These are phyloP conservation scores for Amylostereum chailletii DNA, from an alignment of 1,284 basidiomycete genomes.

Conservation along the genomic window DNA sequence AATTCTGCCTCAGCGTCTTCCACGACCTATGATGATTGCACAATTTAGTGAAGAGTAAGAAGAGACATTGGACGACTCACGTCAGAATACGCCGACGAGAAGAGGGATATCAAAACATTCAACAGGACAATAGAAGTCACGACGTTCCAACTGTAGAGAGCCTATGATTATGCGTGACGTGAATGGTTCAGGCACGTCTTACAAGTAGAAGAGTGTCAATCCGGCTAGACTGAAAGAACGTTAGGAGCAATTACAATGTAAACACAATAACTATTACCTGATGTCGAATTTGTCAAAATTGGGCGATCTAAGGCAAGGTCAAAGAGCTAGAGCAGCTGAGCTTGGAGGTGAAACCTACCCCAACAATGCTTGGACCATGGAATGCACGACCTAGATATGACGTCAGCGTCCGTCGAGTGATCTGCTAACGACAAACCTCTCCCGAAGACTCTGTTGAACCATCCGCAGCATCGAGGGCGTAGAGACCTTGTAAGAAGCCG, in stretches of 20 bases:
- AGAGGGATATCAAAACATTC: slow-evolving; percentile 93
- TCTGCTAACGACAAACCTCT: slow-evolving; percentile 25
- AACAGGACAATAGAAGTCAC: slow-evolving; percentile 82
- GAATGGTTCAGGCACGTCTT: slow-evolving; percentile 17
- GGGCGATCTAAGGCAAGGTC: slow-evolving; percentile 46
- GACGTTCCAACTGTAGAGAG: slow-evolving; percentile 66
- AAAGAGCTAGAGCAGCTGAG: not conserved
- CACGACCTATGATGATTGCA: slow-evolving; percentile 31
- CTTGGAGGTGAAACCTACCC: slow-evolving; percentile 40
- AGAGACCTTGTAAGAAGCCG: slow-evolving; percentile 82
- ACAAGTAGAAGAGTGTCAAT: slow-evolving; percentile 77
- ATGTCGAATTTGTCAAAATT: slow-evolving; percentile 64
- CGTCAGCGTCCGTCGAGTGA: not conserved
- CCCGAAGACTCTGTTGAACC: slow-evolving; percentile 54
- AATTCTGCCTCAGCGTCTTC: slow-evolving; percentile 71
- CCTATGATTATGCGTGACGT: not conserved
- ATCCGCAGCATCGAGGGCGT: slow-evolving; percentile 87
- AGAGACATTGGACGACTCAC: slow-evolving; percentile 37
- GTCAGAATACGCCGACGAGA: slow-evolving; percentile 84
- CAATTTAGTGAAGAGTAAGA: slow-evolving; percentile 2
- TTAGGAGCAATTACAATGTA: slow-evolving; percentile 10
- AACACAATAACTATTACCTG: slow-evolving; percentile 27
- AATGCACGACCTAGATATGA: slow-evolving; percentile 50
- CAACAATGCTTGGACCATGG: slow-evolving; percentile 74
- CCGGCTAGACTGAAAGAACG: slow-evolving; percentile 46